Percentiles rank a stretch among this genome's conserved stretches.
Evolutionary conservation across 208 protist species (phyloP).

Genomic region (Acanthamoeba sp.): DNA sequence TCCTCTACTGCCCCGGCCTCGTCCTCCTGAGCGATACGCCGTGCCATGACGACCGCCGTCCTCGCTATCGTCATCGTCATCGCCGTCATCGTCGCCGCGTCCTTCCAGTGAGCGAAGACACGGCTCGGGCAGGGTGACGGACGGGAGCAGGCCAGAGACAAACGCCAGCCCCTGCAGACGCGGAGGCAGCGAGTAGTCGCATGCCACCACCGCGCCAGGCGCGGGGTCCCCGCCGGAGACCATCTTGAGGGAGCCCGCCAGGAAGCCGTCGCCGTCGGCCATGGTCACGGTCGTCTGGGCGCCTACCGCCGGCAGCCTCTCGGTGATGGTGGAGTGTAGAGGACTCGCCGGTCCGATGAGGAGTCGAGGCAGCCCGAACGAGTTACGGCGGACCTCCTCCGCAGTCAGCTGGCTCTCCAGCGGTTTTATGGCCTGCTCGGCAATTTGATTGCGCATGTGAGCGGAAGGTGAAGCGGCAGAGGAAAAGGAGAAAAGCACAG

Average conservation of each 20-base stretch:
- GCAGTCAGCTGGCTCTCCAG: not conserved
- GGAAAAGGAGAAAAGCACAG: not conserved
- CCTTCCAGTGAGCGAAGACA: not conserved
- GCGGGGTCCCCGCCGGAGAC: not conserved
- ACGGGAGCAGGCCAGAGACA: not conserved
- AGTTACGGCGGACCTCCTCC: not conserved
- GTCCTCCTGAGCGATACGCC: not conserved
- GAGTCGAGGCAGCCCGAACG: not conserved
- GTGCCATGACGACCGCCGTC: not conserved
- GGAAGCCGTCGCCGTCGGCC: constrained; percentile 23
- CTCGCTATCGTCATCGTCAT: not conserved
- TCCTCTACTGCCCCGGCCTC: not conserved
- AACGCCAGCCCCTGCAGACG: not conserved
- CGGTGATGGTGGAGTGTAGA: not conserved
- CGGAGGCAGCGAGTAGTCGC: not conserved
- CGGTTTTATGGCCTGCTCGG: not conserved
- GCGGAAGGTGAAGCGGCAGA: no score
- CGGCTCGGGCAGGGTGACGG: constrained; percentile 6
- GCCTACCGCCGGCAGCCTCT: not conserved
- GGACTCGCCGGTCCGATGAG: not conserved
- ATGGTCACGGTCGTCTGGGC: not conserved
- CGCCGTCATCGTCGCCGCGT: not conserved
- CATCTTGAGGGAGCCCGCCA: not conserved
- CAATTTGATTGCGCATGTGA: no score
- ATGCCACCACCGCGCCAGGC: not conserved